Base-by-base conservation (phyloP, 352 stramenopile genomes). In the Phytophthora ohioensis region DNA sequence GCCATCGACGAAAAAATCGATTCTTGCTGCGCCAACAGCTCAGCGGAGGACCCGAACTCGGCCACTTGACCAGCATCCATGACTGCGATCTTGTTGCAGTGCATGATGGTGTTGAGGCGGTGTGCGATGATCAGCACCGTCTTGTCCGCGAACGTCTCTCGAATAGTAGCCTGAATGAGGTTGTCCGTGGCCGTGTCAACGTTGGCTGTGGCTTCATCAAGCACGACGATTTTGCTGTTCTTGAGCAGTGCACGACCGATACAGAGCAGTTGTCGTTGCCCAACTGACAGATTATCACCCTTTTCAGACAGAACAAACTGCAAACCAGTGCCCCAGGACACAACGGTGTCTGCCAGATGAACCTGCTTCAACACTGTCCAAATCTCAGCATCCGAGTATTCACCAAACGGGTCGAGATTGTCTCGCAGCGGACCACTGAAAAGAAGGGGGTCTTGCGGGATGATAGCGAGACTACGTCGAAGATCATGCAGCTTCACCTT, bases 121-220 rank as follows among this genome's bases (percentile, higher is more conserved):
- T 99, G 97, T 8, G 97, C 97, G 54, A 99, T 98, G 5, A 93
- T 98, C 5, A 99, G 65, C 41, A 98, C 67, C 2, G 97, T 99
- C 52, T 84, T 96, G 43, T 87, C 57, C 21, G 58, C 56, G 69
- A 99, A 99, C 27, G 54, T 76, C 30, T 71, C 49, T 47, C 71
- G 67, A 42, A 92, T 82, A 7, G 76, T 87, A n/a, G 39, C 13
- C 76, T 99, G 95, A 57, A 98, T 97, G 30, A 88, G 66, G 17
- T 56, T 52, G 70, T 98, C 92, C 0, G 92, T 97, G 47, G 87
- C 84, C 43, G 79, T 76, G 76, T 98, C 94, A 1, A 98, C 90
- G 47, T 79, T 91, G 38, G 89, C 84, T 7, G 97, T 99, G 11
- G 94, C 96, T 74, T 99, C 96, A 73, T 99, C 97, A 32, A 99